A percentile compares a stretch with the other conserved stretches of the same genome.
Conservation (phyloP, 768 basidiomycete species). For the Steccherinum ochraceum region DNA sequence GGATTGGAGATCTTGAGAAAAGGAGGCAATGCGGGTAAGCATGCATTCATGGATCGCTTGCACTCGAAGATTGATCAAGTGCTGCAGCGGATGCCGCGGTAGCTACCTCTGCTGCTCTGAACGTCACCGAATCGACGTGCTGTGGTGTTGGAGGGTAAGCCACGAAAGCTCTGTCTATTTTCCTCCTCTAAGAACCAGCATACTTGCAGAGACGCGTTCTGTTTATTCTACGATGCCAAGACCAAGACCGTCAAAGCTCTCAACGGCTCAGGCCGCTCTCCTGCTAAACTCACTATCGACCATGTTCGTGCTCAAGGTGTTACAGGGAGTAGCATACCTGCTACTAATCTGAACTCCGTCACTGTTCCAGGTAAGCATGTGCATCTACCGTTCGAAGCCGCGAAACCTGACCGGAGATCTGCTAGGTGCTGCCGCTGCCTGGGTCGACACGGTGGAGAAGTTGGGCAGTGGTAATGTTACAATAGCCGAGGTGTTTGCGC, state of each 20-base stretch:
- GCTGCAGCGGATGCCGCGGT: constrained; percentile 84
- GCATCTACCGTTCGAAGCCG: background rate
- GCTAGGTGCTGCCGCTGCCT: constrained; percentile 86
- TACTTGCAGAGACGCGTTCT: constrained; percentile 71
- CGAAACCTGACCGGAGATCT: background rate
- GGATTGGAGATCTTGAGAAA: constrained; percentile 87
- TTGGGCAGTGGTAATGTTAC: constrained; percentile 73
- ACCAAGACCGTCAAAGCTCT: constrained; percentile 79
- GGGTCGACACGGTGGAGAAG: constrained; percentile 82
- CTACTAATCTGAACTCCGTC: constrained; percentile 83
- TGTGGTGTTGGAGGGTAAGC: constrained; percentile 90
- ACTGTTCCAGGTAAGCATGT: constrained; percentile 63
- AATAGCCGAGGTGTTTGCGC: constrained; percentile 70
- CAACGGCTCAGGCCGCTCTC: constrained; percentile 90
- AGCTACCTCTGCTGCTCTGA: constrained; percentile 86
- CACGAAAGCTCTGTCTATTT: background rate
- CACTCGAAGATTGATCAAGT: background rate
- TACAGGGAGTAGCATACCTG: constrained; percentile 61
- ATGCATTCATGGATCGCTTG: background rate
- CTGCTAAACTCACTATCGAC: constrained; percentile 71
- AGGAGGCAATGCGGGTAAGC: constrained; percentile 91
- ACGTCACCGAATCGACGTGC: constrained; percentile 82
- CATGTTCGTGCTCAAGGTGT: constrained; percentile 67
- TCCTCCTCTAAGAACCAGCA: background rate
- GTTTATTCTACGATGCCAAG: constrained; percentile 85